Evolutionary conservation across 179 eudicot species (phyloP), one percentile per base, ranked within the genome.

Genomic region (Beta lomatogona): DNA sequence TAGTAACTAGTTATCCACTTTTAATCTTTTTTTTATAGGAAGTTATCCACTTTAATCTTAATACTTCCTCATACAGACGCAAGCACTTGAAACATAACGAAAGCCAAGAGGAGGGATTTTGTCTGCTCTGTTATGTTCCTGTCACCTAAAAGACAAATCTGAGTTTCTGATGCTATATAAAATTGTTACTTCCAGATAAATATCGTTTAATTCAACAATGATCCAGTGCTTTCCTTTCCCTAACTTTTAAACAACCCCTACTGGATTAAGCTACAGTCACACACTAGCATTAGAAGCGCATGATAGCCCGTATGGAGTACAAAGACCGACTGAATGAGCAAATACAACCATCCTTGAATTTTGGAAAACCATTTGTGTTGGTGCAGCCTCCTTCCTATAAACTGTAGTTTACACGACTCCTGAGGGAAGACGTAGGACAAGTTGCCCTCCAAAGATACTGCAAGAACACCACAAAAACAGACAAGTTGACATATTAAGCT

Each of bases 371-470:
- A 28, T 57, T 18, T 59, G 10, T 13, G 44, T 54, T 67, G 67
- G 77, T 53, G 82, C 79, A 78, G 80, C 73, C 60, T 60, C 48
- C 79, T 53, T 60, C 48, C 79, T 45, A 77, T 28, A 5, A 36
- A 71, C 31, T 41, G 64, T 75, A 82, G 76, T 50, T 73, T 82
- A 88, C 31, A 93, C 97, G 9, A 90, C 94, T 77, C 97, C 94
- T 45, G 94, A 88, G 41, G 97, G 97, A 75, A 93, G 97, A 55
- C 94, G 97, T 77, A 93, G 77, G 36, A 93, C 93, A 70, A 91
- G 94, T 85, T 93, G 93, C 59, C 97, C 97, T 78, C 94, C 97
- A 18, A 93, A 83, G 81, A 93, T 88, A 83, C 97, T 91, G 93
- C 79, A 85, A 75, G 72, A 74, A 48, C 28, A 25, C 69, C 58